phyloP scores from a whole-genome alignment of 2,329 filamentous ascomycete genomes.

The Triangularia setosa region DNA sequence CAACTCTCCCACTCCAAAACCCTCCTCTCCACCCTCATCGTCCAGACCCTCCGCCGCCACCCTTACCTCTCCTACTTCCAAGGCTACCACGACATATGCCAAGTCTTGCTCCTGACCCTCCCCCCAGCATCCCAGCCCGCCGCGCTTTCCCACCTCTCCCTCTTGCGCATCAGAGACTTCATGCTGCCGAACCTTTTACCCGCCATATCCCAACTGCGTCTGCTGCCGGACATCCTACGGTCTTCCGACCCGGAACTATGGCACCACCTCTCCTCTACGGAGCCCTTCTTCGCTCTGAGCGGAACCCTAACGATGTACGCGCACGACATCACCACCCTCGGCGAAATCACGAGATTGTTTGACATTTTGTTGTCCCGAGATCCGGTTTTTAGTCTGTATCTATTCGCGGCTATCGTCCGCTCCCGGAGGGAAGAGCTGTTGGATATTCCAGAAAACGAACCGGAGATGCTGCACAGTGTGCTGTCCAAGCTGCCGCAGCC shows the following conservation, averaged over 20 bases:
- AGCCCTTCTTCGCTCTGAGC: slow-evolving; percentile 91
- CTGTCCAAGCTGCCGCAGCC: slow-evolving; percentile 81
- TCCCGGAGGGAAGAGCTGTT: slow-evolving; percentile 80
- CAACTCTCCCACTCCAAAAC: slow-evolving; percentile 68
- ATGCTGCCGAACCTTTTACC: slow-evolving; percentile 87
- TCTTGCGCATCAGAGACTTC: slow-evolving; percentile 91
- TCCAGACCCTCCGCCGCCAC: slow-evolving; percentile 71
- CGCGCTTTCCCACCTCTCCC: slow-evolving; percentile 75
- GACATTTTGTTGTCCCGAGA: slow-evolving; percentile 85
- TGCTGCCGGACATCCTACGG: slow-evolving; percentile 78
- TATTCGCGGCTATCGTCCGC: slow-evolving; percentile 86
- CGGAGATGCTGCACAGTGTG: slow-evolving; percentile 86
- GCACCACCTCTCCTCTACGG: slow-evolving; percentile 68
- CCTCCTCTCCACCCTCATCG: slow-evolving; percentile 77
- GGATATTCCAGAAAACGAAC: slow-evolving; percentile 74
- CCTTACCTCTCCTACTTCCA: slow-evolving; percentile 94
- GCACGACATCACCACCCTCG: slow-evolving; percentile 88
- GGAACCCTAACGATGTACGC: slow-evolving; percentile 94
- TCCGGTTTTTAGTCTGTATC: slow-evolving; percentile 84
- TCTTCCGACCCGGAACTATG: slow-evolving; percentile 68
- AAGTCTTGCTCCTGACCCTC: slow-evolving; percentile 87
- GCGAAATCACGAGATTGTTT: slow-evolving; percentile 84
- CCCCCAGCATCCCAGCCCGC: slow-evolving; percentile 56
- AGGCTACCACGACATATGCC: slow-evolving; percentile 97
- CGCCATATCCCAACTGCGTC: slow-evolving; percentile 76